These are phyloP conservation scores for Chrysanthemum lavandulifolium DNA, from an alignment of 129 eudicot species.

Conservation along the genomic window DNA sequence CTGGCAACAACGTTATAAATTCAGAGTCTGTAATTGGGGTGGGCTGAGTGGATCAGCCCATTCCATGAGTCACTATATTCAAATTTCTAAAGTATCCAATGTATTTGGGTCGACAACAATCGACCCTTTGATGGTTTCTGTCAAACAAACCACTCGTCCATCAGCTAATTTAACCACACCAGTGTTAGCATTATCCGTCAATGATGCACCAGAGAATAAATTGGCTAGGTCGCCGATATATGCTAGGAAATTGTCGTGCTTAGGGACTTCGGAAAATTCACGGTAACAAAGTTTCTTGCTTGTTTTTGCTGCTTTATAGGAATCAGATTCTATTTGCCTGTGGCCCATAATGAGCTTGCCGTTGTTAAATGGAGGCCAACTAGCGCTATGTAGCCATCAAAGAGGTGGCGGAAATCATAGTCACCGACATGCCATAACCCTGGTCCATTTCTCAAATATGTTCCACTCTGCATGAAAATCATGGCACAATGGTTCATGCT, in stretches of 20 bases:
- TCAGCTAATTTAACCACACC: conserved; percentile 76
- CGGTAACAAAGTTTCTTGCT: conserved; percentile 77
- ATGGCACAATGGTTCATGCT: not conserved
- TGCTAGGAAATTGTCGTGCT: conserved; percentile 61
- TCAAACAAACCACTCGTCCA: conserved; percentile 89
- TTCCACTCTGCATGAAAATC: conserved; percentile 62
- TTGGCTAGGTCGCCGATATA: conserved; percentile 83
- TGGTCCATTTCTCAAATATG: conserved; percentile 92
- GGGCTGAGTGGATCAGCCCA: conserved; percentile 89
- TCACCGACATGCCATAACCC: conserved; percentile 90
- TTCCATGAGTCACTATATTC: conserved; percentile 70
- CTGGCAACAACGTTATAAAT: conserved; percentile 74
- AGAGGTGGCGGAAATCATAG: conserved; percentile 92
- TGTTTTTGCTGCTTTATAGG: conserved; percentile 82
- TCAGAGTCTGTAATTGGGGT: conserved; percentile 83
- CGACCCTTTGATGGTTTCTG: conserved; percentile 92
- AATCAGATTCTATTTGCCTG: conserved; percentile 86
- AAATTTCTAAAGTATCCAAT: conserved; percentile 75
- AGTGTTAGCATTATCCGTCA: conserved; percentile 94
- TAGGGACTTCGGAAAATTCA: conserved; percentile 91
- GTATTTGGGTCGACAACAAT: conserved; percentile 75
- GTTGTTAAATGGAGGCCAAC: conserved; percentile 68
- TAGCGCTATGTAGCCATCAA: conserved; percentile 94
- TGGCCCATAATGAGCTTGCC: conserved; percentile 78
- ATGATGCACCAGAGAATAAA: conserved; percentile 79